Conservation (phyloP, 805 yeast genomes). For the Lipomyces japonicus region DNA sequence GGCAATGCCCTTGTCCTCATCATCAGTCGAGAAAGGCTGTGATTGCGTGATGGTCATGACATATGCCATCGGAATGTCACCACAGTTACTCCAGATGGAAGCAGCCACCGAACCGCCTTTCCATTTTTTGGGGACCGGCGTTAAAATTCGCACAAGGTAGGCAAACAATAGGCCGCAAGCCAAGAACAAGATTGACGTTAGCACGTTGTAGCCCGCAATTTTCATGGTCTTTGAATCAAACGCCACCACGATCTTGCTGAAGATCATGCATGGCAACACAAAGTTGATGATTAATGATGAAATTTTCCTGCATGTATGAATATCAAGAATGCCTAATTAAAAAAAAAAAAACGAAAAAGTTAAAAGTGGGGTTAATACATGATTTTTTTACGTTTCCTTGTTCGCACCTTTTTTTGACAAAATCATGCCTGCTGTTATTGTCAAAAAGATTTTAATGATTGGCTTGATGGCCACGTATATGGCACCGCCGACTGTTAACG, state of each 20-base stretch:
- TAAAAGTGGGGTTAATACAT: neutral
- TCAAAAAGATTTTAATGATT: conserved; percentile 74
- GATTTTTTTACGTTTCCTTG: conserved; percentile 47
- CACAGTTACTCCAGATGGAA: conserved; percentile 71
- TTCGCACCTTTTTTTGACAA: conserved; percentile 54
- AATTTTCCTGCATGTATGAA: conserved; percentile 51
- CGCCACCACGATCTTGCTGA: conserved; percentile 64
- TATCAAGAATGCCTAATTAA: conserved; percentile 19
- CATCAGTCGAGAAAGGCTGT: conserved; percentile 49
- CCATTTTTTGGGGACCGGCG: conserved; percentile 70
- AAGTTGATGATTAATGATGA: conserved; percentile 66
- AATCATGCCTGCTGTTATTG: conserved; percentile 61
- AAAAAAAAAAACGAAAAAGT: neutral
- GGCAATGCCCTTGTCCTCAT: conserved; percentile 75
- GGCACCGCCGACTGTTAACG: conserved; percentile 63
- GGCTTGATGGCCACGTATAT: conserved; percentile 81
- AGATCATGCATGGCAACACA: conserved; percentile 70
- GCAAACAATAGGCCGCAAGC: conserved; percentile 46
- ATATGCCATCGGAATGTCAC: conserved; percentile 84
- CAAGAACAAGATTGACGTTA: conserved; percentile 48
- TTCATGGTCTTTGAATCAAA: conserved; percentile 66
- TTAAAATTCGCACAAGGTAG: conserved; percentile 41
- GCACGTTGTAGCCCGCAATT: conserved; percentile 60
- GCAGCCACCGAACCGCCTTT: conserved; percentile 69
- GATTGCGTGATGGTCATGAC: conserved; percentile 60